Percentiles rank a stretch among this genome's conserved stretches.
Conservation (phyloP, 306 rosid genomes). For the Sicyos edulis region DNA sequence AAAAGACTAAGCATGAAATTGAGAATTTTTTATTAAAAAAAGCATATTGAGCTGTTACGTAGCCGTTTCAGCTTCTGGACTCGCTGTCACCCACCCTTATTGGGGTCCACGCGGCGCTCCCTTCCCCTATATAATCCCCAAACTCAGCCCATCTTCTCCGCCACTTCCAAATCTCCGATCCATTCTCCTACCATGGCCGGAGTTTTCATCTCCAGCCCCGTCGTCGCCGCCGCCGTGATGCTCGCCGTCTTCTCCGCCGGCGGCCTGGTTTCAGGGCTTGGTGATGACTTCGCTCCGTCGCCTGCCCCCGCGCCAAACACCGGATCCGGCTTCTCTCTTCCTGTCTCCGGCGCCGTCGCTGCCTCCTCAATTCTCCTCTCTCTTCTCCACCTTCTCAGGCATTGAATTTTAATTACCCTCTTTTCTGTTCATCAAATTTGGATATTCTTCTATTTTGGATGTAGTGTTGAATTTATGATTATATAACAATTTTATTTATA, state of each 20-base stretch:
- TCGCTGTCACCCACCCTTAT: slow-evolving; percentile 8
- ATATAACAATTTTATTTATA: too few relatives aligned
- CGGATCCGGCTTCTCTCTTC: slow-evolving; percentile 22
- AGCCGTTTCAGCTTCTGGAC: slow-evolving; percentile 23
- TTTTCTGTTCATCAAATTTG: too few relatives aligned
- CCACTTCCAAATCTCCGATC: not conserved
- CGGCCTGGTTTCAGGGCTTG: slow-evolving; percentile 7
- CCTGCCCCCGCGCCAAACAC: slow-evolving; percentile 20
- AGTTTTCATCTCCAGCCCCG: slow-evolving; percentile 20
- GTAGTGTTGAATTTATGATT: too few relatives aligned
- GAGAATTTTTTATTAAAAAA: too few relatives aligned
- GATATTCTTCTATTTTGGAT: too few relatives aligned
- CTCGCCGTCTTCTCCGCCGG: slow-evolving; percentile 2
- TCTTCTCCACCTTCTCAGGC: slow-evolving; percentile 21
- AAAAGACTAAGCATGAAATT: too few relatives aligned
- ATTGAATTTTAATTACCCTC: too few relatives aligned
- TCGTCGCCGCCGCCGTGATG: not conserved
- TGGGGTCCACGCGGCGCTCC: slow-evolving; percentile 21
- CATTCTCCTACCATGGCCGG: not conserved
- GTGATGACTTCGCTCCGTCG: slow-evolving; percentile 13
- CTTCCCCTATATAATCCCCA: not conserved
- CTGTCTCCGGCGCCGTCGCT: slow-evolving; percentile 16
- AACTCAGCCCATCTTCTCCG: not conserved
- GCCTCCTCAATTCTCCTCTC: slow-evolving; percentile 24
- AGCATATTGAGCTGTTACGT: slow-evolving; percentile 11